Evolutionary conservation across 768 basidiomycete species (phyloP).

Genomic region (Kwoniella bestiolae): DNA sequence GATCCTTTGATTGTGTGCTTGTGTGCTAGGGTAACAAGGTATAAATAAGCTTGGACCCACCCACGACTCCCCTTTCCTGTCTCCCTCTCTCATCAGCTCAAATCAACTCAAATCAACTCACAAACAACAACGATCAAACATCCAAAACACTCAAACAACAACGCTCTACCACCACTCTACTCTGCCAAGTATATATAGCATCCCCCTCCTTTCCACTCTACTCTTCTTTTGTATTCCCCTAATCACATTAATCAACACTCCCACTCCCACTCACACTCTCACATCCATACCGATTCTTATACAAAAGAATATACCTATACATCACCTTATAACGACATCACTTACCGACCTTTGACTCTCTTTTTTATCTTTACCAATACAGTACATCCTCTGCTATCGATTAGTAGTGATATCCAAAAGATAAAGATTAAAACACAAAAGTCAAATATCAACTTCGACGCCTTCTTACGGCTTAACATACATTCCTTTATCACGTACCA

Average conservation of each 20-base stretch:
- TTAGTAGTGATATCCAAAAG: not conserved
- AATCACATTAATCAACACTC: not conserved
- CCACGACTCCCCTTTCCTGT: not conserved
- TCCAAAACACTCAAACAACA: not conserved
- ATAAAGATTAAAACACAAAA: not conserved
- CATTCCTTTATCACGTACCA: slow-evolving; percentile 23
- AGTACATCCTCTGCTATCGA: slow-evolving; percentile 3
- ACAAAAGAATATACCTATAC: not conserved
- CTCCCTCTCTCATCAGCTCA: not conserved
- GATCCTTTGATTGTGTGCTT: too few species aligned
- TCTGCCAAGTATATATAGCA: not conserved
- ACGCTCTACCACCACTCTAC: not conserved
- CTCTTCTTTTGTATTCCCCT: not conserved
- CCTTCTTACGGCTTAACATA: slow-evolving; percentile 16
- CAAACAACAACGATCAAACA: not conserved
- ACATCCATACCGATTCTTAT: not conserved
- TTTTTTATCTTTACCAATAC: slow-evolving; percentile 1
- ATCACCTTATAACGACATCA: not conserved
- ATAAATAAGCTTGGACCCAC: not conserved
- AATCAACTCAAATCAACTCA: not conserved
- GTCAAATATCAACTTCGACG: slow-evolving; percentile 15
- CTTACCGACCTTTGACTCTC: slow-evolving; percentile 2
- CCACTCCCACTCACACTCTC: not conserved
- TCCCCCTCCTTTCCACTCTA: not conserved
- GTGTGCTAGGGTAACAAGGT: not conserved